Evolutionary conservation across 1,284 basidiomycete species (phyloP).

Genomic region (Marasmius sp.): DNA sequence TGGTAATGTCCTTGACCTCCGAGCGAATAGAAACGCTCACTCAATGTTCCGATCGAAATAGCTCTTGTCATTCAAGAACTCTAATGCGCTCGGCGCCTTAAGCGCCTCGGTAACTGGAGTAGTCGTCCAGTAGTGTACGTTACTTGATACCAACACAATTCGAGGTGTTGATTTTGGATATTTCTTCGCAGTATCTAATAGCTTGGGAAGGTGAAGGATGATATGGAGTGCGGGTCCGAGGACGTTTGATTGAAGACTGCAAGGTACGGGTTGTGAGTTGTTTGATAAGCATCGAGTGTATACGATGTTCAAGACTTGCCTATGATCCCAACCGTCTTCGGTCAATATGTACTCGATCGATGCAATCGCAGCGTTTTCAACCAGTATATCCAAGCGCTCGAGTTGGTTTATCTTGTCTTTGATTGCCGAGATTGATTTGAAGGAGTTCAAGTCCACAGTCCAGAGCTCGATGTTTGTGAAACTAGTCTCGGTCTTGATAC

Average conservation of each 20-base stretch:
- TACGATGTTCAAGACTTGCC: conserved; percentile 23
- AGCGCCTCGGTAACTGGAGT: conserved; percentile 25
- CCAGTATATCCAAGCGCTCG: conserved; percentile 37
- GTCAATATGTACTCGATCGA: conserved; percentile 22
- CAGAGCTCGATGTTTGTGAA: conserved; percentile 32
- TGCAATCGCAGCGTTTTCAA: conserved; percentile 38
- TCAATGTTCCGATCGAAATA: conserved; percentile 20
- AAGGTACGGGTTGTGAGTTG: background rate
- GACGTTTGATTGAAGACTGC: conserved; percentile 44
- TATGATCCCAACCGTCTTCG: conserved; percentile 37
- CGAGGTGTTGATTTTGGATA: conserved; percentile 28
- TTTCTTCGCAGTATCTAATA: conserved; percentile 34
- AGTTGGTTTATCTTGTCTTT: conserved; percentile 34
- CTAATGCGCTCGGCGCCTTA: conserved; percentile 24
- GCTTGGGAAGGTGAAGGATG: conserved; percentile 40
- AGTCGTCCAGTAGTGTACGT: conserved; percentile 30
- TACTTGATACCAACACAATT: conserved; percentile 38
- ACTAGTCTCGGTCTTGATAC: conserved; percentile 30
- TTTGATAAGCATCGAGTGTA: background rate
- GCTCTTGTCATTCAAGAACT: conserved; percentile 28
- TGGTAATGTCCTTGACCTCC: background rate
- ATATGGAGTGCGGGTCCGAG: conserved; percentile 37
- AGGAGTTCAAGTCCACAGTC: conserved; percentile 37
- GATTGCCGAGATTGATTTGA: conserved; percentile 37
- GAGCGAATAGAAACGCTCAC: background rate